Evolutionary conservation across 2,329 filamentous ascomycete species (phyloP), one percentile per base, ranked within the genome.

Genomic region (Xylaria sp.): DNA sequence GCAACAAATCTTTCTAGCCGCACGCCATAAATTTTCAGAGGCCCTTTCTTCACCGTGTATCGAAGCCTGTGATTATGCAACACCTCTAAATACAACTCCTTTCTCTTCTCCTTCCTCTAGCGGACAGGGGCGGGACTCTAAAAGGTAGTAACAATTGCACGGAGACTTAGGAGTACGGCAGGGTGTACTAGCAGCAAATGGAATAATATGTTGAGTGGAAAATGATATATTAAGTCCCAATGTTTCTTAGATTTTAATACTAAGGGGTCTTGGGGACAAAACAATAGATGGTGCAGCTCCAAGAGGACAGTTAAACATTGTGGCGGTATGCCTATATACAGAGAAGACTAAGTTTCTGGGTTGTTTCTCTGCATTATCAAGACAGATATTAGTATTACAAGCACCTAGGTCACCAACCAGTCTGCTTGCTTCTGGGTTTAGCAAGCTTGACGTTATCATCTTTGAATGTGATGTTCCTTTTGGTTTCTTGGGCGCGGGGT

Each of bases 321-420:
- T 39, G 11, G 5, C n/a, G n/a, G 20, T n/a, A 45, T 11, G n/a
- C 1, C 17, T 47, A 2, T n/a, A n/a, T 29, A 29, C 1, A 7
- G 11, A 9, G 11, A 7, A 15, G 13, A 15, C 13, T 10, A 27
- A 1, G 49, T 20, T 51, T n/a, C 25, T 33, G 10, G 5, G 13
- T 20, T 31, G 9, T 33, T 11, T 33, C 9, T 51, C 27, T 38
- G 10, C 13, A 20, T 55, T 58, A 1, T 50, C 3, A 29, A 20
- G 17, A 36, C 31, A 56, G 7, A 44, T 10, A n/a, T 33, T 58
- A 38, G 27, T 62, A 62, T 45, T 62, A 66, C 57, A 57, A 22
- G 53, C 51, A 25, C 44, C 20, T 4, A 36, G 20, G 4, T 17
- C 11, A 2, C 6, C 3, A n/a, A n/a, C 27, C 1, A 20, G 20